These are phyloP conservation scores for Imleria badia DNA, from an alignment of 768 basidiomycete species.

Conservation along the genomic window DNA sequence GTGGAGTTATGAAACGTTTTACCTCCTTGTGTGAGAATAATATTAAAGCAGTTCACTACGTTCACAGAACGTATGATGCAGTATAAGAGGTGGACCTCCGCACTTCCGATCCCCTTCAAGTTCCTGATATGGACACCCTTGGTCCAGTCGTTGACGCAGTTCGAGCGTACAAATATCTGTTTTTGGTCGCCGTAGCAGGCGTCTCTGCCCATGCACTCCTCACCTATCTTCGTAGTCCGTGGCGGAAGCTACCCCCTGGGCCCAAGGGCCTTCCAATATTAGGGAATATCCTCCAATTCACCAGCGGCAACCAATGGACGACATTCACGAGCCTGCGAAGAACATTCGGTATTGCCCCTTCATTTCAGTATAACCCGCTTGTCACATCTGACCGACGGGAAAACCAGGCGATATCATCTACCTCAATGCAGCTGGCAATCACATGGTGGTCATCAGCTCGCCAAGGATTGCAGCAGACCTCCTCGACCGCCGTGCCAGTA, in stretches of 20 bases:
- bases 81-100: not conserved
- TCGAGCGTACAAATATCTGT: not conserved
- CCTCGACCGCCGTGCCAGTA: constrained; percentile 35
- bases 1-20: too few species aligned
- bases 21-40: too few species aligned
- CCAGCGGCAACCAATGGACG: not conserved
- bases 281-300: not conserved
- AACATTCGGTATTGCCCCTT: not conserved
- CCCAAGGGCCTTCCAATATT: constrained; percentile 4
- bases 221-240: constrained; percentile 1
- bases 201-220: not conserved
- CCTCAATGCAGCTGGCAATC: constrained; percentile 15
- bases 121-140: not conserved
- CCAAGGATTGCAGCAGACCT: constrained; percentile 35
- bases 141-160: not conserved
- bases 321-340: constrained; percentile 1
- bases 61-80: too few species aligned
- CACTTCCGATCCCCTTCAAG: not conserved
- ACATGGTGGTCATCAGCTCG: constrained; percentile 32
- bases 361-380: not conserved
- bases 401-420: constrained; percentile 1
- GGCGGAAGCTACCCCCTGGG: constrained; percentile 6
- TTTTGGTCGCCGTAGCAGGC: not conserved
- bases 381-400: not conserved
- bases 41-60: too few species aligned